Conservation (phyloP, 192 early-diverging fungal genomes). For the Podila verticillata region DNA sequence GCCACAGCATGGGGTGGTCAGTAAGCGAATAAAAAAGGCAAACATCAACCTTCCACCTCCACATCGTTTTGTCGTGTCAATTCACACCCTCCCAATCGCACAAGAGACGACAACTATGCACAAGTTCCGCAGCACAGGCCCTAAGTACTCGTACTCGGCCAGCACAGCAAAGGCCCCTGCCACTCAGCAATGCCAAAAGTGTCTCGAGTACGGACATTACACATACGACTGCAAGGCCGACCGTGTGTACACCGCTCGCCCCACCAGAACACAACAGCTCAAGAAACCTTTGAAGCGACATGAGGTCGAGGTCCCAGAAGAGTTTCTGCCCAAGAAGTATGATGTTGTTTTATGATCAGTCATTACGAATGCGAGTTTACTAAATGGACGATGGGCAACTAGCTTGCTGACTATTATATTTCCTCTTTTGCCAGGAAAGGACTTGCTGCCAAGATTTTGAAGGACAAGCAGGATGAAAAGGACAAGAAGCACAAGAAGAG, state of each 20-base stretch:
- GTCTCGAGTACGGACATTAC: slow-evolving; percentile 66
- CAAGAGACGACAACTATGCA: slow-evolving; percentile 10
- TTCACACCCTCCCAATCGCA: no score
- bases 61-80: no score
- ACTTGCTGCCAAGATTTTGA: slow-evolving; percentile 58
- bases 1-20: no score
- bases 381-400: neutral
- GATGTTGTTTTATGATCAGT: neutral
- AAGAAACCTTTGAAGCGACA: slow-evolving; percentile 62
- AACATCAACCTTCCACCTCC: no score
- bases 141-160: slow-evolving; percentile 26
- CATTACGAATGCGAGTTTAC: neutral
- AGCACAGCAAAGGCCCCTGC: slow-evolving; percentile 51
- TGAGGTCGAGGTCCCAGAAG: slow-evolving; percentile 57
- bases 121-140: slow-evolving; percentile 16
- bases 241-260: slow-evolving; percentile 58
- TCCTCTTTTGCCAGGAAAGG: slow-evolving; percentile 42
- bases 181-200: slow-evolving; percentile 67
- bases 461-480: slow-evolving; percentile 55
- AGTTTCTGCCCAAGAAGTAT: slow-evolving; percentile 56
- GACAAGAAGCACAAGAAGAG: slow-evolving; percentile 21
- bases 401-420: neutral
- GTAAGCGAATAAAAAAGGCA: no score
- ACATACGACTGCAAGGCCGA: slow-evolving; percentile 63
- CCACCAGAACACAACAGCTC: slow-evolving; percentile 68